These are phyloP conservation scores for Calonectria hongkongensis DNA, from an alignment of 2,329 filamentous ascomycete genomes.

Conservation along the genomic window DNA sequence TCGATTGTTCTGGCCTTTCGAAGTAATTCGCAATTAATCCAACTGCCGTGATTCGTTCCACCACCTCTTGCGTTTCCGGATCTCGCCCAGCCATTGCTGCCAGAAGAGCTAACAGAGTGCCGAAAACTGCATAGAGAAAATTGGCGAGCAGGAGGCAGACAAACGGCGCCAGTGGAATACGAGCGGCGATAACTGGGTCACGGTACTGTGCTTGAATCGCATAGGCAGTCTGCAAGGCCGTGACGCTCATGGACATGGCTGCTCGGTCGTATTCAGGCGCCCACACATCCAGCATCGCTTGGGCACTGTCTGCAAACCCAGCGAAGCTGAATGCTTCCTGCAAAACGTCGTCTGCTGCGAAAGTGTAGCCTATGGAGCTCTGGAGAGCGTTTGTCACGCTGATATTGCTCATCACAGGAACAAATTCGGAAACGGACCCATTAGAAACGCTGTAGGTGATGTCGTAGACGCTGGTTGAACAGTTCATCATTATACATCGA, in stretches of 20 bases:
- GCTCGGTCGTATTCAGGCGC: not conserved
- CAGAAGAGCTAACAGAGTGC: not conserved
- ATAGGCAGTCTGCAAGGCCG: not conserved
- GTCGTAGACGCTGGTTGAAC: not conserved
- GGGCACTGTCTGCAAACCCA: not conserved
- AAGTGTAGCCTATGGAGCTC: not conserved
- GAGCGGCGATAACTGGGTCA: not conserved
- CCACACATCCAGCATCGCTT: not conserved
- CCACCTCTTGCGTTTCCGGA: conserved; percentile 3
- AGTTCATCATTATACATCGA: not conserved
- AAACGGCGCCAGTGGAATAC: not conserved
- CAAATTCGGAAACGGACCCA: not conserved
- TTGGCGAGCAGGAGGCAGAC: not conserved
- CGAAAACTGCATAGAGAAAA: not conserved
- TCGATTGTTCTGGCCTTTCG: not conserved
- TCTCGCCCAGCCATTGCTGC: not conserved
- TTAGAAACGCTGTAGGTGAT: not conserved
- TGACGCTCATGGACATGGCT: conserved; percentile 8
- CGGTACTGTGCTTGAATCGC: not conserved
- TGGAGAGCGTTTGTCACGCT: not conserved
- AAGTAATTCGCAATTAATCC: conserved; percentile 4
- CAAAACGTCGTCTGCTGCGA: not conserved
- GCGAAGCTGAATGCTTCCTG: not conserved
- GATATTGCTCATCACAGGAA: not conserved
- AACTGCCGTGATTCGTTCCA: conserved; percentile 4